Conservation (phyloP, 177 flowering plant genomes). For the Vitis hybrid region DNA sequence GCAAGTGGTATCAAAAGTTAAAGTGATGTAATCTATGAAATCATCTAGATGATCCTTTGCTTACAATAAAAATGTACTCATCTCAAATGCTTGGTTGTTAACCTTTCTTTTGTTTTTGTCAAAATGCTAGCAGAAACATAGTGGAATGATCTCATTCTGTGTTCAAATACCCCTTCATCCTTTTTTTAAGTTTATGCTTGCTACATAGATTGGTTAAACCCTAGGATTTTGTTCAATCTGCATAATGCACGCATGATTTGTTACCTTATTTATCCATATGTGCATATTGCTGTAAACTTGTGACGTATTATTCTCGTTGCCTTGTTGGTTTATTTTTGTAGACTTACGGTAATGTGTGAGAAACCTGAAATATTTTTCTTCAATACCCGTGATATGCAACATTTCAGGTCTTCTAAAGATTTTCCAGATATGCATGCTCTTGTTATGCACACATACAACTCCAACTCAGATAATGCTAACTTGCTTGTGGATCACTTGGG, state of each 20-base stretch:
- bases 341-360: constrained; percentile 13
- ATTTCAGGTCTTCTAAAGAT: constrained; percentile 86
- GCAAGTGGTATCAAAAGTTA: too few relatives aligned
- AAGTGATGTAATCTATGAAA: too few relatives aligned
- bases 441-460: constrained; percentile 83
- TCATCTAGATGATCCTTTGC: too few relatives aligned
- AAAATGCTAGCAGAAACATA: not conserved
- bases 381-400: constrained; percentile 40
- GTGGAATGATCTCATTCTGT: not conserved
- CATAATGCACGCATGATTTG: not conserved
- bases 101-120: too few relatives aligned
- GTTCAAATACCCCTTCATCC: not conserved
- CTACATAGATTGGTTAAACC: not conserved
- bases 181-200: not conserved
- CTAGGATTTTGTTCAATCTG: not conserved
- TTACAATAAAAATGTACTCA: too few relatives aligned
- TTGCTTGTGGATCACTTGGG: constrained; percentile 81
- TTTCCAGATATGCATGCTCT: constrained; percentile 78
- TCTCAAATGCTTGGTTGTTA: too few relatives aligned
- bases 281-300: not conserved
- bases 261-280: not conserved
- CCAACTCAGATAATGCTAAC: constrained; percentile 66
- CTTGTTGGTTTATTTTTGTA: constrained; percentile 5
- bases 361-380: constrained; percentile 35
- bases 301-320: constrained; percentile 4